Conservation (phyloP, 768 basidiomycete species). For the Lentinus brumalis region DNA sequence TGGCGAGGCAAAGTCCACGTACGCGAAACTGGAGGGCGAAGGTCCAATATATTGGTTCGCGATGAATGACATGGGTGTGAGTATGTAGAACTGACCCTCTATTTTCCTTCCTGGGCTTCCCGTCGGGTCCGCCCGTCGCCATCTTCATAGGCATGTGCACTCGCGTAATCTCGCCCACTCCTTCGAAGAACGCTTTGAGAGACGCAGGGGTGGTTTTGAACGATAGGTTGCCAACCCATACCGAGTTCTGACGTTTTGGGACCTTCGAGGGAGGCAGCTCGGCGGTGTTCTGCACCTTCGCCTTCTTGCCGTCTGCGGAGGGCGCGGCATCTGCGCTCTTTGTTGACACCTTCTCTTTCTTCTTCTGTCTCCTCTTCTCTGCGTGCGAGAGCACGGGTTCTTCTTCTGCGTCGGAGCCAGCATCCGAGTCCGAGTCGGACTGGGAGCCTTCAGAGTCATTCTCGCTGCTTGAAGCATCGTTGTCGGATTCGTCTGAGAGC, state of each 20-base stretch:
- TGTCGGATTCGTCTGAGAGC: slow-evolving; percentile 1
- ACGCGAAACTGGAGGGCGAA: slow-evolving; percentile 75
- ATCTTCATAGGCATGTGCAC: slow-evolving; percentile 85
- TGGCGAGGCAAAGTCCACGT: slow-evolving; percentile 86
- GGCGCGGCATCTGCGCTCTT: slow-evolving; percentile 31
- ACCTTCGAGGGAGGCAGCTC: slow-evolving; percentile 31
- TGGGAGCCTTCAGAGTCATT: not conserved
- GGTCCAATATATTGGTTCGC: slow-evolving; percentile 19
- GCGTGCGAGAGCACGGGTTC: slow-evolving; percentile 73
- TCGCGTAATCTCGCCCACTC: slow-evolving; percentile 73
- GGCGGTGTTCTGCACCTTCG: slow-evolving; percentile 28
- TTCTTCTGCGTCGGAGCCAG: slow-evolving; percentile 28
- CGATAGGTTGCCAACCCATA: slow-evolving; percentile 95
- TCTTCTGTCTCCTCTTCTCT: slow-evolving; percentile 67
- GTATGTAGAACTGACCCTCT: slow-evolving; percentile 61
- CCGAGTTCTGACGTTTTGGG: slow-evolving; percentile 74
- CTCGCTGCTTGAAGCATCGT: slow-evolving; percentile 2
- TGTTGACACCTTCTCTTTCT: slow-evolving; percentile 38
- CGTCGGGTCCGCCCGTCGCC: slow-evolving; percentile 40
- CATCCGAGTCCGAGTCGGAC: slow-evolving; percentile 18
- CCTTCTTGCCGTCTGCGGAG: slow-evolving; percentile 39
- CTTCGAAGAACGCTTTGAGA: slow-evolving; percentile 71
- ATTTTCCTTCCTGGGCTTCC: slow-evolving; percentile 59
- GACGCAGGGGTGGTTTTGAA: slow-evolving; percentile 83
- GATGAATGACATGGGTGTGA: not conserved